Base-by-base conservation (phyloP, 257 asterid species). In the Plantago major region DNA sequence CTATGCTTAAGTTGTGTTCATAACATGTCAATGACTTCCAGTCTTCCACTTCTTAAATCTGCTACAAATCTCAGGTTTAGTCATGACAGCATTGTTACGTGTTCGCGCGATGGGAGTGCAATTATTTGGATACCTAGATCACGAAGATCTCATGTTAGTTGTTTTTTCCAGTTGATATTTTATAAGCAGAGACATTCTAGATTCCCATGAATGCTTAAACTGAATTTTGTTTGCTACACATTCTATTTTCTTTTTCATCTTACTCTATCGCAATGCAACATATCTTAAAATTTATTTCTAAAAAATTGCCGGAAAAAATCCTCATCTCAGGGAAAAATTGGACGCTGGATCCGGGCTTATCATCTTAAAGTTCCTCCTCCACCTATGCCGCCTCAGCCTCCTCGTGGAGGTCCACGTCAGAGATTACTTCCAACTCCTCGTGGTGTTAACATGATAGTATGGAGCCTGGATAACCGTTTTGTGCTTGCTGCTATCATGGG, bases 41-140 rank as follows among this genome's bases (percentile, higher is more conserved):
- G 65, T 42, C 52, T 46, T 69, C 66, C 60, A 58, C 61, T 69
- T 55, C 58, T 52, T 56, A 58, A 51, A 71, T 70, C 68, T 67
- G 6, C 40, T 66, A 15, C 48, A 13, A 45, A 62, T 65, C 51
- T 55, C 89, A 92, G 98, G 95, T 81, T 76, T 73, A 80, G 81
- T 66, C 94, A 84, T 67, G 95, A 92, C 66, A 89, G 80, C 71
- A 89, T 92, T 46, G 99, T 92, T 57, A 92, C 99, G 45, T 92
- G 99, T 68, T 92, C 99, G 17, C 95, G 97, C 30, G 99, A 92
- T 76, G 98, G 99, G 60, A 92, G 97, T 86, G 99, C 99, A 73
- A 92, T 92, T 59, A 92, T 92, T 67, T 92, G 99, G 99, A 82
- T 78, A 43, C 95, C 95, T 59, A 82, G 80, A 80, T 82, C 87